Base-by-base conservation (phyloP, 2,329 filamentous ascomycete species). In the Coniochaeta sp. region DNA sequence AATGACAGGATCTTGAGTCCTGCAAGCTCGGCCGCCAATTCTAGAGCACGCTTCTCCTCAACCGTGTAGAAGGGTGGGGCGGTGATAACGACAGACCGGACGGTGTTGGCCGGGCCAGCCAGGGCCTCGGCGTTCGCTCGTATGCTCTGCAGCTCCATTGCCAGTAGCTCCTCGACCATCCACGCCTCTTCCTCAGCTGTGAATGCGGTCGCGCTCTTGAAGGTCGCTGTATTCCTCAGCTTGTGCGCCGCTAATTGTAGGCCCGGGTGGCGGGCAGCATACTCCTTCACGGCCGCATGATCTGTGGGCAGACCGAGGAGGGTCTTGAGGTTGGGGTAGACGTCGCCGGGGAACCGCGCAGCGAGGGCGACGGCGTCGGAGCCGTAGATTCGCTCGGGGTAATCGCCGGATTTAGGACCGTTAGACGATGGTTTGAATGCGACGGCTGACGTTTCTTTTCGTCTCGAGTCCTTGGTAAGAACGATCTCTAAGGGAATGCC, bases 401-500 rank as follows among this genome's bases (percentile, higher is more conserved):
- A 96, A 16, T 75, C 71, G 50, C 81, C 85, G 58, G 76, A 75
- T 62, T 80, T 79, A 53, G 82, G 76, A 51, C 79, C 81, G 62
- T 79, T 74, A 60, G 81, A 81, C n/a, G 82, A 78, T 32, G 91
- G 90, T 72, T 99, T 97, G 75, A 99, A 97, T 40, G 90, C 87
- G 60, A 99, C 84, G 38, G 91, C 91, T 2, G 91, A 89, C 22
- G 81, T 82, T 69, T 99, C 94, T 76, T 99, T 99, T 65, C 94
- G 87, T 69, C 95, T 89, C 27, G 94, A 96, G 72, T 99, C 94
- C 68, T 97, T 99, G 27, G 91, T 96, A 52, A 96, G 81, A 67
- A 99, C 92, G 59, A 99, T 97, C 60, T 99, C 94, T 66, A 99
- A 89, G 10, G 94, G 94, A 50, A 95, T 92, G 55, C 94, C 94